Base-by-base conservation (phyloP, 2,329 filamentous ascomycete genomes). In the Rhinocladiella similis region DNA sequence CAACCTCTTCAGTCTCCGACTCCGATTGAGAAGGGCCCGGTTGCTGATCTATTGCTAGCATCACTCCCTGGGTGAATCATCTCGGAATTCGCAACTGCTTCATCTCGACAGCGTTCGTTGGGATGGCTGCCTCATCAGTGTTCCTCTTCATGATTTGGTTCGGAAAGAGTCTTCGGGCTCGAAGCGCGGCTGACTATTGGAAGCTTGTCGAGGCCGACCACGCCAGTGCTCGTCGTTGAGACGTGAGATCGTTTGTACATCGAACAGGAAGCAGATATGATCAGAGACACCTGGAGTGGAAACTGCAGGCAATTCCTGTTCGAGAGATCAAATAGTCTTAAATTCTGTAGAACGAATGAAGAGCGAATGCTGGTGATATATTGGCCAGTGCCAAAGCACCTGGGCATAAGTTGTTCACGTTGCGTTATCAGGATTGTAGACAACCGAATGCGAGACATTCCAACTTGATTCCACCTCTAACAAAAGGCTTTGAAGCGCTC, bases 21-120 rank as follows among this genome's bases (percentile, higher is more conserved):
- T 16, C 20, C 18, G 16, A 16, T 36, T 38, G 29, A 33, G 6
- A 33, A 9, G 10, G 6, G 7, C 3, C 7, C 29, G 29, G 10
- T n/a, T 27, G 12, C 42, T 43, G 43, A 42, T 35, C 29, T 12
- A 12, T n/a, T 33, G 29, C 29, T 57, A 75, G 80, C 10, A 72
- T 78, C 33, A 78, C 76, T 0, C 76, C 76, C 0, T 79, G 76
- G 76, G 64, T 78, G 3, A 47, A 35, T 6, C 62, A 71, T 7
- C 64, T 76, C 48, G 77, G 77, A 0, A 69, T 72, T 25, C 73
- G 77, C 43, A 71, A 61, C 48, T 12, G 64, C 74, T 54, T 77
- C 75, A 0, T 70, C 70, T 39, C 72, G 73, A 46, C 75, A 0
- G 75, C 76, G 10, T 58, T 77, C 55, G 50, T 63, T n/a, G 73